Evolutionary conservation across 2,329 filamentous ascomycete species (phyloP), one percentile per base, ranked within the genome.

Genomic region (Orbilia javanica): DNA sequence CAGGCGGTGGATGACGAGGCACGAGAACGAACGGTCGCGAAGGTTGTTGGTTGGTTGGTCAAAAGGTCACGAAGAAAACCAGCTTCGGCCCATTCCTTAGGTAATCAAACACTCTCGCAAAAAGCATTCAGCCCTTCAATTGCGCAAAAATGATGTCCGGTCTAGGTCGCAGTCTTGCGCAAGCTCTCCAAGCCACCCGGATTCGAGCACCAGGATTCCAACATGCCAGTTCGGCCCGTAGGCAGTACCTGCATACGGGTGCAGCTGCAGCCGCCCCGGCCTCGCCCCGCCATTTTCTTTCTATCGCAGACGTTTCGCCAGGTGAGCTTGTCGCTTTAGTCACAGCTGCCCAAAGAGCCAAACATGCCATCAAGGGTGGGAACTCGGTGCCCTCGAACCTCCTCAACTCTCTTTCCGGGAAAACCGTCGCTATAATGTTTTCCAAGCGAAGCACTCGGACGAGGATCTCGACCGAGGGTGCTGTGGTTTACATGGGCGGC

Each of bases 381-480:
- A 86, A 88, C 67, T 64, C 20, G 7, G 57, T 55, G 4, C 18
- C 73, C 7, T 52, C 46, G 6, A 57, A 69, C n/a, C 85, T 89
- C 57, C 89, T 91, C 2, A 84, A 86, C 63, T 85, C 87, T 50
- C 86, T 96, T 68, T 86, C 88, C 0, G 92, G 93, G 65, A 90
- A 93, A 84, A 94, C 94, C 0, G 89, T 99, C 34, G 95, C 96
- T 80, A 92, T 99, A 90, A 93, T 96, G 88, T 99, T 99, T 87
- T 96, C 89, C 88, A 99, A 99, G 86, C 90, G 94, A 81, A 96
- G 92, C 82, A 99, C 96, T 11, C 90, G 96, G 77, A 99, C 96
- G 11, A 90, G 96, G 79, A 91, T 99, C 34, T 97, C 94, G 1
- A 97, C 94, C 1, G 96, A 99, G 86, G 92, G 92, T 6, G 96